Percentiles rank a stretch among this genome's conserved stretches.
Conservation (phyloP, 495 filamentous ascomycete genomes). For the Aspergillus coremiiformis region DNA sequence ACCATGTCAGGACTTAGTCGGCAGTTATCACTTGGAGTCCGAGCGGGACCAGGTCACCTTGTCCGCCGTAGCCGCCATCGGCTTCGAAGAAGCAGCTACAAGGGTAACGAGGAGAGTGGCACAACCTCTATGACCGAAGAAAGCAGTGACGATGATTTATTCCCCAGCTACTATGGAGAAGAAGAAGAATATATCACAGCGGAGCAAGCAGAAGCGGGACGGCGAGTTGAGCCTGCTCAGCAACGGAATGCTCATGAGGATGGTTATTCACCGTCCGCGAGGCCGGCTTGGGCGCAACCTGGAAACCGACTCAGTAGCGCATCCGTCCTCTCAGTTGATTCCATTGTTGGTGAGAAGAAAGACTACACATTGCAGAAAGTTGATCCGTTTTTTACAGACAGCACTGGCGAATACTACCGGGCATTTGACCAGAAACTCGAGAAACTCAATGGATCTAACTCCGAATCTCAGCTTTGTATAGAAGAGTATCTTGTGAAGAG, state of each 20-base stretch:
- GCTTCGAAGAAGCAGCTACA: conserved; percentile 20
- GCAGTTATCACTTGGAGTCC: conserved; percentile 30
- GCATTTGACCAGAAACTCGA: conserved; percentile 56
- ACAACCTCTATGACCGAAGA: conserved; percentile 28
- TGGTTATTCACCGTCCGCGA: conserved; percentile 26
- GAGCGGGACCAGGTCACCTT: conserved; percentile 32
- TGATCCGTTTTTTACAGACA: conserved; percentile 65
- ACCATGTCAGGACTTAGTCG: conserved; percentile 34
- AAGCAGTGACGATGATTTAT: conserved; percentile 40
- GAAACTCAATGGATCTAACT: conserved; percentile 48
- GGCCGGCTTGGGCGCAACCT: conserved; percentile 27
- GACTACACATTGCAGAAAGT: conserved; percentile 62
- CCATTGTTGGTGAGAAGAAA: conserved; percentile 53
- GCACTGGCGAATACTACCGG: conserved; percentile 53
- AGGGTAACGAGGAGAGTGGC: conserved; percentile 26
- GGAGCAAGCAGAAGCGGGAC: conserved; percentile 29
- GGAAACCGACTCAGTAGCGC: conserved; percentile 35
- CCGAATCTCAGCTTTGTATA: conserved; percentile 55
- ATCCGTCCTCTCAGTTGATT: conserved; percentile 45
- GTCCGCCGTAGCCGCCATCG: conserved; percentile 30
- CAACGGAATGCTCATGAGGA: conserved; percentile 29
- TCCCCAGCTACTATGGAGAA: conserved; percentile 35
- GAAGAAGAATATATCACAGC: conserved; percentile 38
- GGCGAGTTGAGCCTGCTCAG: conserved; percentile 15
- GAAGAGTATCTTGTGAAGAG: conserved; percentile 60